phyloP scores from a whole-genome alignment of 345 rosid genomes.

The Gossypium raimondii region DNA sequence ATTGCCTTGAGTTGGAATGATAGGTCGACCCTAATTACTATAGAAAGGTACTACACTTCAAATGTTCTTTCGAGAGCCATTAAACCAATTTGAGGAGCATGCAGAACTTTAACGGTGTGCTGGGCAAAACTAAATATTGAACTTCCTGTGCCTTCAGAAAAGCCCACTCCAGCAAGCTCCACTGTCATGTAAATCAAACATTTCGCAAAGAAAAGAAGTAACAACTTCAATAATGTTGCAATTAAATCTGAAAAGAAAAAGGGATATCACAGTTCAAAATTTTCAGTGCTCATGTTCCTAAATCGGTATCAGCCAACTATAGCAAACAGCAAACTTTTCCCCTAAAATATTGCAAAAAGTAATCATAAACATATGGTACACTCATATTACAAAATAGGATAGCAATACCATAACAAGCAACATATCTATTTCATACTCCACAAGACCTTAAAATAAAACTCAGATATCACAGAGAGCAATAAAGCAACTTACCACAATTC shows the following conservation, averaged over 20 bases:
- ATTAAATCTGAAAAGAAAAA: not conserved
- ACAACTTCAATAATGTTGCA: not conserved
- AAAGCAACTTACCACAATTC: constrained; percentile 81
- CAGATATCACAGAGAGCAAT: not conserved
- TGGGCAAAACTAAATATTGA: constrained; percentile 22
- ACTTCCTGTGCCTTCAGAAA: constrained; percentile 39
- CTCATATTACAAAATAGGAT: not conserved
- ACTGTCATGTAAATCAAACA: constrained; percentile 32
- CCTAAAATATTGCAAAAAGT: not conserved
- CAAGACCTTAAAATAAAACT: not conserved
- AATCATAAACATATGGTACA: not conserved
- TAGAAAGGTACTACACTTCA: constrained; percentile 21
- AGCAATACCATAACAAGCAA: not conserved
- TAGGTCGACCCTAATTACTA: constrained; percentile 14
- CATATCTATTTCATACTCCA: not conserved
- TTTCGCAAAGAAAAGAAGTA: constrained; percentile 37
- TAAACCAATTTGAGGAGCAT: constrained; percentile 27
- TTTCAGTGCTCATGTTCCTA: constrained; percentile 1
- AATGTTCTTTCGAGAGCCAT: constrained; percentile 18
- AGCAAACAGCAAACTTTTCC: not conserved
- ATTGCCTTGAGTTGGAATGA: constrained; percentile 18
- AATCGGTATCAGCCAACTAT: not conserved
- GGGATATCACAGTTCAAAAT: constrained; percentile 1
- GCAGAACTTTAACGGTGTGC: constrained; percentile 39
- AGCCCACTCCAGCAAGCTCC: constrained; percentile 36